Evolutionary conservation across 345 rosid genomes (phyloP).

Genomic region (Corchorus capsularis): DNA sequence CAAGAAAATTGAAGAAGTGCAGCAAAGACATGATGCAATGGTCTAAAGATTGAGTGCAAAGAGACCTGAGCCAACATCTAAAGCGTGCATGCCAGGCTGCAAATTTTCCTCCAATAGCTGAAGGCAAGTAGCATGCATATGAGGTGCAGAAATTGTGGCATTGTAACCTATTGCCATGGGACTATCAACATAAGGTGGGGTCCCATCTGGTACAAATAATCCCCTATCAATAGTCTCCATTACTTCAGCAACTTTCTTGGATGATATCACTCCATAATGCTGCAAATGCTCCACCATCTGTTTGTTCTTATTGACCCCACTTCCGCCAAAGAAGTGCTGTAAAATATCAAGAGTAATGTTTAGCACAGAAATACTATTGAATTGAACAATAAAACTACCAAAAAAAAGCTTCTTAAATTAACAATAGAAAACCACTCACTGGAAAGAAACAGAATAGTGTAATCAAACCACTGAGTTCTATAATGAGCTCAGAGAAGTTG

Average conservation of each 20-base stretch:
- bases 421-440: background rate
- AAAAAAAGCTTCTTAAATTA: background rate
- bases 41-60: background rate
- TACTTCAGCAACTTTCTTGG: conserved; percentile 70
- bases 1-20: background rate
- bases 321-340: conserved; percentile 58
- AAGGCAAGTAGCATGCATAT: conserved; percentile 98
- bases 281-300: conserved; percentile 74
- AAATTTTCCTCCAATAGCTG: conserved; percentile 76
- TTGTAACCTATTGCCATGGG: conserved; percentile 93
- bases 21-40: background rate
- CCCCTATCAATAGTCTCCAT: conserved; percentile 88
- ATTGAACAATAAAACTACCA: conserved; percentile 1
- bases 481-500: background rate
- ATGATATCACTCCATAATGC: conserved; percentile 59
- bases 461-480: background rate
- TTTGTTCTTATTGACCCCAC: conserved; percentile 50
- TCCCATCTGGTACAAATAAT: conserved; percentile 72
- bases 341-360: conserved; percentile 21
- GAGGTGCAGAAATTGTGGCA: conserved; percentile 98
- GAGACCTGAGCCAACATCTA: conserved; percentile 97
- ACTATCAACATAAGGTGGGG: conserved; percentile 74
- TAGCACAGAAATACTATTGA: background rate
- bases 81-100: conserved; percentile 87
- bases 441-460: background rate